Conservation (phyloP, 257 asterid genomes). For the Anisodus tanguticus region DNA sequence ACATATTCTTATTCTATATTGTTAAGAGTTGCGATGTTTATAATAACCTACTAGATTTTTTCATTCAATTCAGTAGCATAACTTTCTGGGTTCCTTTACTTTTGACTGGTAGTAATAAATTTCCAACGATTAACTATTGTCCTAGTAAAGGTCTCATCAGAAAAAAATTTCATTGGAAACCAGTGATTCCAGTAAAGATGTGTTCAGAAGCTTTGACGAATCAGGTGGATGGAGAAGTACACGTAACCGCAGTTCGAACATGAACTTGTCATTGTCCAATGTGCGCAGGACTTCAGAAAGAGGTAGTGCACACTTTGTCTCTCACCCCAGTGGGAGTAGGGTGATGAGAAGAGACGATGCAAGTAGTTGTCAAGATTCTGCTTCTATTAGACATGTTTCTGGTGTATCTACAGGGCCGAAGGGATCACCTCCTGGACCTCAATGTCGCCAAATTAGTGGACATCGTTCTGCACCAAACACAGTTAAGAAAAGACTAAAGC, state of each 20-base stretch:
- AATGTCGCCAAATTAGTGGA: slow-evolving; percentile 41
- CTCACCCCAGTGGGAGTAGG: slow-evolving; percentile 42
- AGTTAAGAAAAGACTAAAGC: slow-evolving; percentile 60
- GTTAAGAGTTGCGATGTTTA: background rate
- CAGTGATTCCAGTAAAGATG: slow-evolving; percentile 34
- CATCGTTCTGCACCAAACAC: slow-evolving; percentile 42
- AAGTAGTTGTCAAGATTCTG: slow-evolving; percentile 37
- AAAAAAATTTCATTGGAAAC: slow-evolving; percentile 26
- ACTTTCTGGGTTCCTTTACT: background rate
- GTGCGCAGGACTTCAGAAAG: slow-evolving; percentile 36
- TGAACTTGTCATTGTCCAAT: slow-evolving; percentile 38
- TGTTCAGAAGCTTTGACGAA: slow-evolving; percentile 43
- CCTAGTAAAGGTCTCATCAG: slow-evolving; percentile 7
- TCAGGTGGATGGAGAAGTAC: slow-evolving; percentile 66
- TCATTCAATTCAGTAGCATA: background rate
- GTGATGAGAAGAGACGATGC: slow-evolving; percentile 48
- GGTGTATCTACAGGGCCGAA: slow-evolving; percentile 48
- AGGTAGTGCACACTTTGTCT: slow-evolving; percentile 33
- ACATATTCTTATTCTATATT: background rate
- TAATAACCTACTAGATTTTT: background rate
- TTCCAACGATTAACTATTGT: slow-evolving; percentile 26
- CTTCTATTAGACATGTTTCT: slow-evolving; percentile 42
- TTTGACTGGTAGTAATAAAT: background rate
- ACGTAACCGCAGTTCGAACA: slow-evolving; percentile 45
- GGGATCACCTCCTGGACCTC: slow-evolving; percentile 43